Evolutionary conservation across 1,284 basidiomycete genomes (phyloP).

Genomic region (Flammula alnicola): DNA sequence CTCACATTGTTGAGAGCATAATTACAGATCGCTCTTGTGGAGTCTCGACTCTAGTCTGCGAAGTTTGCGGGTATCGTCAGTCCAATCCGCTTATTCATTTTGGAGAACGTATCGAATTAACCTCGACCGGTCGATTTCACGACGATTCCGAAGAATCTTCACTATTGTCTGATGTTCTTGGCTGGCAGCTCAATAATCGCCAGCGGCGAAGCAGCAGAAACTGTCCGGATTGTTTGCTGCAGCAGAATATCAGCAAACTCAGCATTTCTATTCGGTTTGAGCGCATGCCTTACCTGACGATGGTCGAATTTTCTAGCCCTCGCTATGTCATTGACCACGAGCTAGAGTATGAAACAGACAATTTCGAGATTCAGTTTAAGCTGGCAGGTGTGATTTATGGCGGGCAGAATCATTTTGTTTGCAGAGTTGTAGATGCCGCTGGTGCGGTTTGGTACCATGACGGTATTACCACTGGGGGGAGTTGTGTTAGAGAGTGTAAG

Average conservation of each 20-base stretch:
- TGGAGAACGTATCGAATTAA: neutral
- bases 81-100: neutral
- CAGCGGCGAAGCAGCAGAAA: neutral
- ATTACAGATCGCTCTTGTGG: neutral
- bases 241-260: neutral
- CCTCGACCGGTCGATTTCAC: neutral
- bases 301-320: neutral
- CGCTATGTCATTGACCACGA: neutral
- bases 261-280: neutral
- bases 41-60: neutral
- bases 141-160: neutral
- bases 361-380: neutral
- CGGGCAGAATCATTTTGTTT: constrained; percentile 21
- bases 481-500: neutral
- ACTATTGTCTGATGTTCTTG: neutral
- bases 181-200: neutral
- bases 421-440: constrained; percentile 9
- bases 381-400: constrained; percentile 21
- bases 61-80: neutral
- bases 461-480: constrained; percentile 14
- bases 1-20: neutral
- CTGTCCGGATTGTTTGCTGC: neutral
- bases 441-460: constrained; percentile 25
- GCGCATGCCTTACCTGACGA: neutral
- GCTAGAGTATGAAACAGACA: neutral